phyloP scores from a whole-genome alignment of 2,329 filamentous ascomycete genomes.

The Ceratocystis colombiana region DNA sequence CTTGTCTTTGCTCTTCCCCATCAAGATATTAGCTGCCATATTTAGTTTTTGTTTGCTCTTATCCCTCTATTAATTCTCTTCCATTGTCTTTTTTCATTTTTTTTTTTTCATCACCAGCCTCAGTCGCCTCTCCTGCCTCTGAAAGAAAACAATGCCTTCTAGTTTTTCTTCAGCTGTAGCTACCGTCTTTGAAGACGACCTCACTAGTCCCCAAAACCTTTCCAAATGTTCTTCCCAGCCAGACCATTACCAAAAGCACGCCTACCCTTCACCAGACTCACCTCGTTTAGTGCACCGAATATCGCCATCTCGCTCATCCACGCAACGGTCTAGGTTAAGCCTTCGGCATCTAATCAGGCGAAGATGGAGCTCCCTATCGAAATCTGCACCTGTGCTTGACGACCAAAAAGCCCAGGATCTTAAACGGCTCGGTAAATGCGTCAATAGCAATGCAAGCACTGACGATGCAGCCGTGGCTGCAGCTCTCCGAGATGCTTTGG shows the following conservation, averaged over 20 bases:
- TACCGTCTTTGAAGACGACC: conserved; percentile 1
- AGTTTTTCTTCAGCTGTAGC: conserved; percentile 3
- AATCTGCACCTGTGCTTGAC: conserved; percentile 8
- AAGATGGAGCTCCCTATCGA: conserved; percentile 20
- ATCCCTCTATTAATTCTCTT: background rate
- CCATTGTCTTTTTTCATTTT: too few species aligned
- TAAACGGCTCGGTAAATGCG: conserved; percentile 20
- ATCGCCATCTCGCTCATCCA: conserved; percentile 9
- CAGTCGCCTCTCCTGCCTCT: background rate
- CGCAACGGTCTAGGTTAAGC: background rate
- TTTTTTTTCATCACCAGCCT: background rate
- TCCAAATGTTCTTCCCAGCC: background rate
- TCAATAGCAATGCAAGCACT: conserved; percentile 21
- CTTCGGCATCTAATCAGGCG: conserved; percentile 19
- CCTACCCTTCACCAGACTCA: conserved; percentile 14
- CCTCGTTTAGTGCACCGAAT: conserved; percentile 19
- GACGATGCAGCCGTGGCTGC: conserved; percentile 9
- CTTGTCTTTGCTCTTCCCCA: background rate
- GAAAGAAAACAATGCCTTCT: background rate
- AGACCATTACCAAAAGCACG: background rate
- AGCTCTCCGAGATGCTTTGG: conserved; percentile 4
- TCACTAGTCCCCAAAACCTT: background rate
- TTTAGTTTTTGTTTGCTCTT: background rate
- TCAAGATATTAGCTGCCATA: background rate
- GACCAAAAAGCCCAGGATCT: conserved; percentile 19